A percentile compares a stretch with the other conserved stretches of the same genome.
Evolutionary conservation across 257 asterid species (phyloP).

Genomic region (Linaria vulgaris): DNA sequence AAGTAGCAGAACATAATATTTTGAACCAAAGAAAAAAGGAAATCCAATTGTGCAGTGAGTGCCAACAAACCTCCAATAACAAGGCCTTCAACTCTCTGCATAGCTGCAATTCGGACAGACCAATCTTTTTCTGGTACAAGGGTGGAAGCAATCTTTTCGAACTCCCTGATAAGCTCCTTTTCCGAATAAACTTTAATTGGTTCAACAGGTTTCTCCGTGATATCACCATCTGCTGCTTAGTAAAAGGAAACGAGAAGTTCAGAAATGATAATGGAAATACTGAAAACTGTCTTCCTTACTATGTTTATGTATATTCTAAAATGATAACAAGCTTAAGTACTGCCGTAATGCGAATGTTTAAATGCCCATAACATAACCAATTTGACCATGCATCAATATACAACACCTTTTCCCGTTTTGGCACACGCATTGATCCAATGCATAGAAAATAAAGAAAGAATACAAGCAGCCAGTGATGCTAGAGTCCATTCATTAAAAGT

Average conservation of each 20-base stretch:
- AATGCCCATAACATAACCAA: constrained; percentile 1
- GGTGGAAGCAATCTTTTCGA: constrained; percentile 86
- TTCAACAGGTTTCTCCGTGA: constrained; percentile 86
- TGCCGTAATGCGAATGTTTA: constrained; percentile 18
- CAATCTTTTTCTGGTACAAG: constrained; percentile 98
- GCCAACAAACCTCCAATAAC: constrained; percentile 81
- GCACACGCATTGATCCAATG: neutral
- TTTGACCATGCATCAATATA: neutral
- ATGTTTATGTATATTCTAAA: neutral
- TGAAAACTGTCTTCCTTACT: constrained; percentile 5
- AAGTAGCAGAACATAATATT: constrained; percentile 8
- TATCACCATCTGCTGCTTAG: constrained; percentile 86
- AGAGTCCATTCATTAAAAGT: constrained; percentile 16
- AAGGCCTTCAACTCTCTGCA: constrained; percentile 96
- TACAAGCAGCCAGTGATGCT: neutral
- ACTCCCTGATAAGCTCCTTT: constrained; percentile 92
- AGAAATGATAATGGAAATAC: constrained; percentile 24
- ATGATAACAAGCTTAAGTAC: constrained; percentile 3
- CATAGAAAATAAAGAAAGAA: neutral
- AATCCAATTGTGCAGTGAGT: constrained; percentile 10
- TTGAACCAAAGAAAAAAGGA: constrained; percentile 10
- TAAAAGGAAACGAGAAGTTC: constrained; percentile 29
- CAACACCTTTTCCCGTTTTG: neutral
- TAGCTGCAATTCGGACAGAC: constrained; percentile 91
- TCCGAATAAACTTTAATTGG: constrained; percentile 93